Evolutionary conservation across 306 rosid genomes (phyloP).

Genomic region (Medicago arabica): DNA sequence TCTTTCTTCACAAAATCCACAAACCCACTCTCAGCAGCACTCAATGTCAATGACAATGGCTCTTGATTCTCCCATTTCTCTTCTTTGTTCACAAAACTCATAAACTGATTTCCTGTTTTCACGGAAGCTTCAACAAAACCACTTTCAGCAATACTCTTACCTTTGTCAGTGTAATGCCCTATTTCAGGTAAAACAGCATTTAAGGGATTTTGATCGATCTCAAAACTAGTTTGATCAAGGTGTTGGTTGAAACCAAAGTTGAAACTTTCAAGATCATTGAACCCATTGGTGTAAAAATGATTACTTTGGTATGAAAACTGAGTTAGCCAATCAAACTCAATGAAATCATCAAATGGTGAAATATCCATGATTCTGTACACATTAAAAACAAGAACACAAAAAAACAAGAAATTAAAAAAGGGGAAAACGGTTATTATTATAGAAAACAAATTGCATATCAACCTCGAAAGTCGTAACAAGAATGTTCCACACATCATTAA

Average conservation of each 20-base stretch:
- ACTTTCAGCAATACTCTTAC: neutral
- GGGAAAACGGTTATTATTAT: neutral
- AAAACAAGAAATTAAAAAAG: neutral
- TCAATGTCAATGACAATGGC: too few relatives aligned
- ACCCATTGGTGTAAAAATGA: constrained; percentile 39
- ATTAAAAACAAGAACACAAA: too few relatives aligned
- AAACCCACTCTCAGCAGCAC: neutral
- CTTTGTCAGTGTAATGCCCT: neutral
- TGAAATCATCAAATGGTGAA: constrained; percentile 45
- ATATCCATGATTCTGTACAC: constrained; percentile 47
- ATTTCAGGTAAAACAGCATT: neutral
- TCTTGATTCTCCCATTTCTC: constrained; percentile 17
- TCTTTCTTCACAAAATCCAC: constrained; percentile 34
- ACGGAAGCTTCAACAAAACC: neutral
- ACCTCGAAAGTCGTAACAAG: neutral
- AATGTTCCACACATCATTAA: neutral
- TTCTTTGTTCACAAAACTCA: constrained; percentile 34
- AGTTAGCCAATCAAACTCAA: constrained; percentile 23
- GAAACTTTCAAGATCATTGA: constrained; percentile 47
- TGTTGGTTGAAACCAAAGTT: constrained; percentile 35
- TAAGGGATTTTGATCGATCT: constrained; percentile 42
- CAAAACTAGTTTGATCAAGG: constrained; percentile 33
- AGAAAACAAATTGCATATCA: too few relatives aligned
- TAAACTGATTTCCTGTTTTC: neutral
- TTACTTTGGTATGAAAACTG: constrained; percentile 30